Percentiles rank a stretch among this genome's conserved stretches.
phyloP scores from a whole-genome alignment of 768 basidiomycete genomes.

The Nevesoporus exiguus region DNA sequence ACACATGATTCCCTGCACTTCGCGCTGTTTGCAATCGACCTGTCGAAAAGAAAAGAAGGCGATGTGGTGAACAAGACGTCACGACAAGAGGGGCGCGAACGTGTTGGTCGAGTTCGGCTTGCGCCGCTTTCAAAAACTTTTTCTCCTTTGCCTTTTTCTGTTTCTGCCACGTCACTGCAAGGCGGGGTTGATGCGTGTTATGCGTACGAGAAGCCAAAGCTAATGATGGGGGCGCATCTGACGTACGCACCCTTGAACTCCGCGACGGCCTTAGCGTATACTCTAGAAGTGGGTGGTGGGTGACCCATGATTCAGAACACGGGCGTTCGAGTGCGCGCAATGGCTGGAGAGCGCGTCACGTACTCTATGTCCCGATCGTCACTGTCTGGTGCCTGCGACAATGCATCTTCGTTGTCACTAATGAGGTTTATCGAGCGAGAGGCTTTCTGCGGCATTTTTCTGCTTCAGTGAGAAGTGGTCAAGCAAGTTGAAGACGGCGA shows the following conservation, averaged over 20 bases:
- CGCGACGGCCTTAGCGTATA: slow-evolving; percentile 30
- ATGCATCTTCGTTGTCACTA: slow-evolving; percentile 13
- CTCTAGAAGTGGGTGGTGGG: slow-evolving; percentile 2
- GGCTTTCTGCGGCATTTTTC: slow-evolving; percentile 13
- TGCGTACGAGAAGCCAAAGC: neutral
- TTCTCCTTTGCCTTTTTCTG: slow-evolving; percentile 26
- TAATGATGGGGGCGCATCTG: neutral
- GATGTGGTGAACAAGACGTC: neutral
- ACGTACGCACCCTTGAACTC: slow-evolving; percentile 30
- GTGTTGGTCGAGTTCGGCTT: slow-evolving; percentile 27
- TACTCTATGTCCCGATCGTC: slow-evolving; percentile 31
- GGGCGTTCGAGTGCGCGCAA: neutral
- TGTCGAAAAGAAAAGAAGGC: neutral
- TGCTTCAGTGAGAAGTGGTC: neutral
- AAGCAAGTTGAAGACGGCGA: neutral
- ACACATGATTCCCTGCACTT: slow-evolving; percentile 18
- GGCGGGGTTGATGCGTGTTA: neutral
- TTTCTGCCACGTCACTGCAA: slow-evolving; percentile 32
- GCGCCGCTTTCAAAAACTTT: slow-evolving; percentile 19
- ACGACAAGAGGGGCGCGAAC: slow-evolving; percentile 7
- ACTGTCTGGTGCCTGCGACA: slow-evolving; percentile 20
- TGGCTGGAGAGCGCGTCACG: neutral
- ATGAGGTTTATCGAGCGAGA: slow-evolving; percentile 9
- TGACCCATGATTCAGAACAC: neutral
- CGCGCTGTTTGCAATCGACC: slow-evolving; percentile 20